phyloP scores from a whole-genome alignment of 2,329 filamentous ascomycete species.

The Diaporthe citri region DNA sequence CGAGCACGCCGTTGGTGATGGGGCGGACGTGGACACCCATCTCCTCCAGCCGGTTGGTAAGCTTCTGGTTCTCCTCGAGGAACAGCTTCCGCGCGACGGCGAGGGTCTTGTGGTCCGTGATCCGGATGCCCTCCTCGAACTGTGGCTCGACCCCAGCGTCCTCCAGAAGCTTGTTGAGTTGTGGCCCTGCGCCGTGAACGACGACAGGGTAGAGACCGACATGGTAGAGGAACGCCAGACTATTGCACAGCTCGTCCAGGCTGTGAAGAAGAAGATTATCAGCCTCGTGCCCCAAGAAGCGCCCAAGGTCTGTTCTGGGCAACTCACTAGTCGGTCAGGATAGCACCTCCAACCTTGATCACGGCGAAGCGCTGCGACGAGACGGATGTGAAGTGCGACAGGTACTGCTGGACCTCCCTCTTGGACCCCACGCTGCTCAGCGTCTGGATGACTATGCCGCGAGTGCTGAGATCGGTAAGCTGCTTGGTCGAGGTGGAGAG shows the following conservation, averaged over 20 bases:
- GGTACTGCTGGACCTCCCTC: constrained; percentile 96
- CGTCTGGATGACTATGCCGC: constrained; percentile 87
- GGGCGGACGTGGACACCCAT: constrained; percentile 91
- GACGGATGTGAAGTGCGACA: constrained; percentile 96
- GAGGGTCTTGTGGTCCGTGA: constrained; percentile 95
- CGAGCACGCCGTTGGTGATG: constrained; percentile 90
- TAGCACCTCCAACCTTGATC: constrained; percentile 97
- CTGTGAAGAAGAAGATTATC: constrained; percentile 28
- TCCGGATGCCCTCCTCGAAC: constrained; percentile 95
- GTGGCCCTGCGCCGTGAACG: constrained; percentile 93
- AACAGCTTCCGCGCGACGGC: constrained; percentile 93
- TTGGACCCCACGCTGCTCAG: constrained; percentile 97
- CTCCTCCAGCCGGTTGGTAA: constrained; percentile 89
- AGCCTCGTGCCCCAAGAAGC: background rate
- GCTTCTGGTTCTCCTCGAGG: constrained; percentile 92
- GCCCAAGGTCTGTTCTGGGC: background rate
- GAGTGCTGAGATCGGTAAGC: constrained; percentile 70
- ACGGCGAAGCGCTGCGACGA: constrained; percentile 98
- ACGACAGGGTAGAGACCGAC: constrained; percentile 96
- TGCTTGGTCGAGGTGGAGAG: constrained; percentile 51
- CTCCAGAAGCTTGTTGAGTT: constrained; percentile 92
- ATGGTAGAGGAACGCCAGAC: constrained; percentile 91
- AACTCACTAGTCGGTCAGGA: constrained; percentile 82
- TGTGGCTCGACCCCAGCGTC: constrained; percentile 93
- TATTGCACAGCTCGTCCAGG: constrained; percentile 89